Evolutionary conservation across 139 green algal genomes (phyloP).

Genomic region (Micromonas commoda): DNA sequence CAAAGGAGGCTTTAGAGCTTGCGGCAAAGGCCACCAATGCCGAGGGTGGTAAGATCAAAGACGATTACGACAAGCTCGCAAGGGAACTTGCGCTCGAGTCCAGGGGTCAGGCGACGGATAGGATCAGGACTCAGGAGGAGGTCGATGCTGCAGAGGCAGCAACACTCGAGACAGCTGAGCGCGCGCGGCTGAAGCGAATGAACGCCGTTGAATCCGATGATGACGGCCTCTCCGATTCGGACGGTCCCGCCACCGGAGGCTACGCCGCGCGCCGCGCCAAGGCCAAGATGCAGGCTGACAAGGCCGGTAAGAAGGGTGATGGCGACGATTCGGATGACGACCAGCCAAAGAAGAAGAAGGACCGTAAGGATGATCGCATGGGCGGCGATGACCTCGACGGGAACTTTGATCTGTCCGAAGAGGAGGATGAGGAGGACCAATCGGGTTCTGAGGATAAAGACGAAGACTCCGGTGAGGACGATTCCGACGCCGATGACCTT

Average conservation of each 20-base stretch:
- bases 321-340: conserved; percentile 10
- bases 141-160: conserved; percentile 51
- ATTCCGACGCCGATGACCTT: conserved; percentile 27
- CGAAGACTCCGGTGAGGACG: conserved; percentile 17
- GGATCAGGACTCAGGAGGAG: conserved; percentile 56
- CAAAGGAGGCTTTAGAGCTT: too few species aligned
- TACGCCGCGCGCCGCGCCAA: conserved; percentile 12
- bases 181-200: conserved; percentile 59
- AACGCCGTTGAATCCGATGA: conserved; percentile 24
- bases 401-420: conserved; percentile 25
- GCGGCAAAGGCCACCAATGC: too few species aligned
- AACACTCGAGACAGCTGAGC: conserved; percentile 65
- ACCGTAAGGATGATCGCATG: conserved; percentile 17
- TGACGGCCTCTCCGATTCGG: background rate
- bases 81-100: conserved; percentile 35
- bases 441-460: conserved; percentile 33
- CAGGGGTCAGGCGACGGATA: conserved; percentile 34
- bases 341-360: conserved; percentile 15
- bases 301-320: conserved; percentile 3
- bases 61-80: conserved; percentile 37
- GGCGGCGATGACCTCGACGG: conserved; percentile 17
- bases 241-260: background rate
- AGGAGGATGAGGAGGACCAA: conserved; percentile 38
- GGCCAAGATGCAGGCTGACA: background rate
- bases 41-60: too few species aligned